Conservation (phyloP, 2,329 filamentous ascomycete species). For the Neofusicoccum umdonicola region DNA sequence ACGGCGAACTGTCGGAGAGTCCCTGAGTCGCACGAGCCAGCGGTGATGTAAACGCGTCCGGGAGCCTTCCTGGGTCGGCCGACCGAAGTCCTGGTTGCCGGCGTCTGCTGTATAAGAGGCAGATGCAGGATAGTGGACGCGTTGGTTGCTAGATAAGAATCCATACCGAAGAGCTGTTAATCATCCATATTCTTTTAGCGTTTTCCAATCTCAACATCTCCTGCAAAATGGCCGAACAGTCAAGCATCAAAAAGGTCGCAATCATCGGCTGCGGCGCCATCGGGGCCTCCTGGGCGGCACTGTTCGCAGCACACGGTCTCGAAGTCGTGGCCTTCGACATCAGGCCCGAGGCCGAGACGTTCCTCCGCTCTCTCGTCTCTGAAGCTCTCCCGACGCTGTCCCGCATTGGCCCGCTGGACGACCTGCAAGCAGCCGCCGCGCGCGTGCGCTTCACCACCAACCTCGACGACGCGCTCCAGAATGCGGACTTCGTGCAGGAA, state of each 20-base stretch:
- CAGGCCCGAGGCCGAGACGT: slow-evolving; percentile 32
- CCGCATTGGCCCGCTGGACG: slow-evolving; percentile 19
- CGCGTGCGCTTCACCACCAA: slow-evolving; percentile 23
- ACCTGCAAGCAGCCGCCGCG: background rate
- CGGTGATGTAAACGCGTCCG: slow-evolving; percentile 2
- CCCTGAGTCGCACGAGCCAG: background rate
- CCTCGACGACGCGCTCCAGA: slow-evolving; percentile 21
- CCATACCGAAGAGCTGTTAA: no score
- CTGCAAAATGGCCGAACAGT: background rate
- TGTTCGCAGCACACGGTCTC: slow-evolving; percentile 40
- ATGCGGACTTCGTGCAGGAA: slow-evolving; percentile 17
- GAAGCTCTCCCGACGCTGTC: slow-evolving; percentile 21
- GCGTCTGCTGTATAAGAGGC: no score
- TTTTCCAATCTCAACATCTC: background rate
- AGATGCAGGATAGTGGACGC: no score
- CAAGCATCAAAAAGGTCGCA: slow-evolving; percentile 25
- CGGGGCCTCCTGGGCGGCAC: slow-evolving; percentile 43
- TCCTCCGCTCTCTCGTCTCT: slow-evolving; percentile 19
- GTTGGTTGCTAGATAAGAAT: no score
- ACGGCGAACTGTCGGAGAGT: background rate
- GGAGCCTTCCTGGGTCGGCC: background rate
- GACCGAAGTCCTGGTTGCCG: no score
- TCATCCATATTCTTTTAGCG: background rate
- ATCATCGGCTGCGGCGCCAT: slow-evolving; percentile 41
- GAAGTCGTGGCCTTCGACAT: slow-evolving; percentile 44